These are phyloP conservation scores for Millerozyma acaciae DNA, from an alignment of 805 yeast species.

Conservation along the genomic window DNA sequence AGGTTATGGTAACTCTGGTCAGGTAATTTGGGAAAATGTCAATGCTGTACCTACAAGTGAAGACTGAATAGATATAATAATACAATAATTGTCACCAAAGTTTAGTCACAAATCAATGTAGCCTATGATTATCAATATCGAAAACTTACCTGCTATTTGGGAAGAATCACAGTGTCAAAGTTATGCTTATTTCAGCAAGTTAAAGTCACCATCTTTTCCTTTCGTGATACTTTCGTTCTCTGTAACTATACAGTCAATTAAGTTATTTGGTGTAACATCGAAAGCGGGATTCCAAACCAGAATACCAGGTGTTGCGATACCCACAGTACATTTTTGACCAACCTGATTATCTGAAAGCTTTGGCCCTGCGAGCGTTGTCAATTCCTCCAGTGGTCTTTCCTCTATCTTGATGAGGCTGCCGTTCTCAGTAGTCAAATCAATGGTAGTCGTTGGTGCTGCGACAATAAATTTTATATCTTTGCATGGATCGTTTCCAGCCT, in stretches of 20 bases:
- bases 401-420: slow-evolving; percentile 84
- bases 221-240: slow-evolving; percentile 64
- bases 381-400: slow-evolving; percentile 77
- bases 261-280: slow-evolving; percentile 81
- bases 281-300: slow-evolving; percentile 95
- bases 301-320: slow-evolving; percentile 81
- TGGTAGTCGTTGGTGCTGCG: slow-evolving; percentile 93
- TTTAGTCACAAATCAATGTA: too few species aligned
- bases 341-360: slow-evolving; percentile 22
- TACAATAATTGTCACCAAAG: too few species aligned
- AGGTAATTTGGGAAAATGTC: slow-evolving; percentile 57
- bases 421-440: slow-evolving; percentile 60
- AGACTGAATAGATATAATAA: too few species aligned
- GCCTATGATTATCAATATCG: too few species aligned
- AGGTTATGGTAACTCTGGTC: slow-evolving; percentile 61
- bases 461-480: slow-evolving; percentile 72
- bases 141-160: too few species aligned
- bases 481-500: slow-evolving; percentile 7
- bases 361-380: slow-evolving; percentile 70
- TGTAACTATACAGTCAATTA: slow-evolving; percentile 87
- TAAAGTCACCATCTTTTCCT: slow-evolving; percentile 46
- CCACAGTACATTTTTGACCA: slow-evolving; percentile 50
- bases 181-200: slow-evolving; percentile 20
- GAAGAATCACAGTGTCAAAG: too few species aligned
- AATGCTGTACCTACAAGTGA: slow-evolving; percentile 49